Evolutionary conservation across 495 filamentous ascomycete genomes (phyloP).

Genomic region (Cetradonia linearis): DNA sequence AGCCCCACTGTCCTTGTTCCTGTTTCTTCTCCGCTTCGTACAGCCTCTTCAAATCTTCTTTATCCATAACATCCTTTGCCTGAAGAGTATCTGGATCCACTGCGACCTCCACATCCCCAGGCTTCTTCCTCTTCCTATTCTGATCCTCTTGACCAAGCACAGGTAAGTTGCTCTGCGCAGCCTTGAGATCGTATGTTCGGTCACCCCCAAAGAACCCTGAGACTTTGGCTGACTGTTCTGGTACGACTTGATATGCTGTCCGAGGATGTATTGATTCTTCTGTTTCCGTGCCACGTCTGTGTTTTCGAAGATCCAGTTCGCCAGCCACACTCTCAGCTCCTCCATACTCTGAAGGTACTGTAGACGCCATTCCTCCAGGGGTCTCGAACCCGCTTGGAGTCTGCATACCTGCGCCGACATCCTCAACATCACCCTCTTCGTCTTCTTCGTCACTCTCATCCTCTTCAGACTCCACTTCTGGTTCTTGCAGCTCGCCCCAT

Average conservation of each 20-base stretch:
- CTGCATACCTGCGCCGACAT: slow-evolving; percentile 53
- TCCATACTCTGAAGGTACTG: slow-evolving; percentile 66
- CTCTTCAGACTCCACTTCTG: slow-evolving; percentile 71
- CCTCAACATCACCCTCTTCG: slow-evolving; percentile 35
- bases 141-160: slow-evolving; percentile 76
- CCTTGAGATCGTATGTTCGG: slow-evolving; percentile 73
- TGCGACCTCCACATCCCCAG: slow-evolving; percentile 85
- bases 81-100: slow-evolving; percentile 72
- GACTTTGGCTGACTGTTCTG: slow-evolving; percentile 70
- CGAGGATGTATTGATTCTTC: slow-evolving; percentile 67
- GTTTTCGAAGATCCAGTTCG: slow-evolving; percentile 87
- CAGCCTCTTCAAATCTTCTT: slow-evolving; percentile 54
- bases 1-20: slow-evolving; percentile 64
- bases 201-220: slow-evolving; percentile 96
- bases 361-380: slow-evolving; percentile 67
- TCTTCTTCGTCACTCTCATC: slow-evolving; percentile 68
- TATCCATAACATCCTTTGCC: slow-evolving; percentile 57
- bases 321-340: slow-evolving; percentile 64
- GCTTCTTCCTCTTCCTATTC: slow-evolving; percentile 80
- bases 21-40: slow-evolving; percentile 72
- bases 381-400: slow-evolving; percentile 73
- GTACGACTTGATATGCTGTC: slow-evolving; percentile 78
- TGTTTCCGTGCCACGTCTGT: slow-evolving; percentile 74
- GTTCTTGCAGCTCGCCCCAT: slow-evolving; percentile 89
- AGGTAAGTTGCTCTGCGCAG: slow-evolving; percentile 43